Conservation (phyloP, 1,284 basidiomycete genomes). For the Apiotrichum mycotoxinovorans region DNA sequence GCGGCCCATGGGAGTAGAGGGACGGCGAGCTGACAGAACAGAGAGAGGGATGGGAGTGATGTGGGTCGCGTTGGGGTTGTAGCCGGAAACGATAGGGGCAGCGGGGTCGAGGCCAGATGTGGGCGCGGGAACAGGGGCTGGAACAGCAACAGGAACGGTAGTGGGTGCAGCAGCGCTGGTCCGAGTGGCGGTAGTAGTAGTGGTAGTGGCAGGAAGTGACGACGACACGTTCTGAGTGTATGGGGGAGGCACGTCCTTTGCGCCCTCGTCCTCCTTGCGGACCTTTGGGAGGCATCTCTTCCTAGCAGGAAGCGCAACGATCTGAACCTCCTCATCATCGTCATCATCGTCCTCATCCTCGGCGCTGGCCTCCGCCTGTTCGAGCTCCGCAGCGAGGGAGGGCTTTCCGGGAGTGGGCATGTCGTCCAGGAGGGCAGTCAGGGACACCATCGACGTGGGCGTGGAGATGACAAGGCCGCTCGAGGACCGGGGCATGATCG, state of each 20-base stretch:
- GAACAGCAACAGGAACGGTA: background rate
- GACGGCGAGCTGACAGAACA: background rate
- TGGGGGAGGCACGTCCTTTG: background rate
- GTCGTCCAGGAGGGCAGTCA: background rate
- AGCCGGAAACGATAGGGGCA: background rate
- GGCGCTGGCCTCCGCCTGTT: background rate
- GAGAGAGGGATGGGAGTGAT: slow-evolving; percentile 1
- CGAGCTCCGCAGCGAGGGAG: background rate
- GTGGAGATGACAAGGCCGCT: background rate
- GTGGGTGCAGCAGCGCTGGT: background rate
- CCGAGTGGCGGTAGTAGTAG: background rate
- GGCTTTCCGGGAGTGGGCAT: background rate
- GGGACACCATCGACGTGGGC: background rate
- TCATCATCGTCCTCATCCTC: background rate
- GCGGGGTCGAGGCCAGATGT: background rate
- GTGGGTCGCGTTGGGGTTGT: background rate
- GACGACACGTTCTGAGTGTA: background rate
- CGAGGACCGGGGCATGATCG: slow-evolving; percentile 3
- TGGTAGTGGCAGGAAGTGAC: background rate
- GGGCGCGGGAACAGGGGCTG: background rate
- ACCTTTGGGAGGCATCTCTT: background rate
- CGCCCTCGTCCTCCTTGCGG: background rate
- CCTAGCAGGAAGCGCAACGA: background rate
- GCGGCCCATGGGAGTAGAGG: slow-evolving; percentile 1
- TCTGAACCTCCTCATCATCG: background rate